A percentile compares a stretch with the other conserved stretches of the same genome.
Evolutionary conservation across 2,329 filamentous ascomycete species (phyloP).

Genomic region (Hypoxylon sp.): DNA sequence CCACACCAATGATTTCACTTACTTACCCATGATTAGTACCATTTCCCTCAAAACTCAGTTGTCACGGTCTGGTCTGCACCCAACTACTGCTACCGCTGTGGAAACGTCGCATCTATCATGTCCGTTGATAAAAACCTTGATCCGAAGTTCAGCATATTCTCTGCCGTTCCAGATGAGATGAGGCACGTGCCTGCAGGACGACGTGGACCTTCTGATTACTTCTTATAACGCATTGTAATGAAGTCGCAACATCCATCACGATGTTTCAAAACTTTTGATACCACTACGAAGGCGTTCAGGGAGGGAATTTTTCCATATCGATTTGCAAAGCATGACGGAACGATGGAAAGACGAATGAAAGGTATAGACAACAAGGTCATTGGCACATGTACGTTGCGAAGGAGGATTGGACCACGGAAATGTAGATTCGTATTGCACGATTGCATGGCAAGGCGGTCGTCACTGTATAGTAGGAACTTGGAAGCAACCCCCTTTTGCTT

Average conservation of each 20-base stretch:
- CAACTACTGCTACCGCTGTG: constrained; percentile 95
- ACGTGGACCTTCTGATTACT: constrained; percentile 78
- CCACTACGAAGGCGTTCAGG: constrained; percentile 47
- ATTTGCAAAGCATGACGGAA: constrained; percentile 38
- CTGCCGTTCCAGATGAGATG: constrained; percentile 87
- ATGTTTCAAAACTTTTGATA: constrained; percentile 49
- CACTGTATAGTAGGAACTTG: constrained; percentile 39
- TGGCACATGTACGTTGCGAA: constrained; percentile 21
- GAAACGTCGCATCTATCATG: constrained; percentile 97
- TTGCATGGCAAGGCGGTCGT: constrained; percentile 18
- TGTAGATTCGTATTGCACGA: constrained; percentile 23
- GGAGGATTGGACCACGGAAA: constrained; percentile 14
- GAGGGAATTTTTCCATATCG: constrained; percentile 28
- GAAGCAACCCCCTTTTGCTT: constrained; percentile 1
- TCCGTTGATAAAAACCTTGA: constrained; percentile 87
- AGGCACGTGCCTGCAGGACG: constrained; percentile 82
- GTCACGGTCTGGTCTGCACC: constrained; percentile 99
- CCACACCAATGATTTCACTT: constrained; percentile 6
- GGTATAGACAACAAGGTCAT: constrained; percentile 38
- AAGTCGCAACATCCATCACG: constrained; percentile 38
- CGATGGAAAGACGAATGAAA: constrained; percentile 28
- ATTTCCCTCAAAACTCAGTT: constrained; percentile 94
- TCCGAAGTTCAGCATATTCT: constrained; percentile 93
- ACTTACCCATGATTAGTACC: constrained; percentile 72
- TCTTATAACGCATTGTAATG: constrained; percentile 64